Conservation (phyloP, 2,329 filamentous ascomycete genomes). For the Grosmannia clavigera region DNA sequence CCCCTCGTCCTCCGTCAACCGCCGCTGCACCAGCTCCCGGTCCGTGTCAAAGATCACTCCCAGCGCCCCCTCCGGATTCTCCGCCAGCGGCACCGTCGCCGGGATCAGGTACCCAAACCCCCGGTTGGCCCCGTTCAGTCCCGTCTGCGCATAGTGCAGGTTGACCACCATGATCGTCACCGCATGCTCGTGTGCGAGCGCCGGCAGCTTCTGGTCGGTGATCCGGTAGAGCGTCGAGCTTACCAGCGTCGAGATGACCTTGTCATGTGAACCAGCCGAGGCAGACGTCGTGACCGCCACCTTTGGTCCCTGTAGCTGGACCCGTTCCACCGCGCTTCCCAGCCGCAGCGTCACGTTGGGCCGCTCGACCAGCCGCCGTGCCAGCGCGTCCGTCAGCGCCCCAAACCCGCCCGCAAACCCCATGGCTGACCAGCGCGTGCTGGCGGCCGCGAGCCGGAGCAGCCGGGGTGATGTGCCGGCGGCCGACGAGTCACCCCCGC, state of each 20-base stretch:
- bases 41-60: conserved; percentile 89
- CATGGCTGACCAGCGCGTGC: conserved; percentile 24
- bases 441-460: conserved; percentile 17
- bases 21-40: conserved; percentile 22
- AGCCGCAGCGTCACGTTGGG: conserved; percentile 49
- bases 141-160: conserved; percentile 60
- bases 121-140: conserved; percentile 45
- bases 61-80: conserved; percentile 33
- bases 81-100: conserved; percentile 30
- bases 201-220: conserved; percentile 27
- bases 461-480: conserved; percentile 1
- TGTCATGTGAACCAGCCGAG: conserved; percentile 28
- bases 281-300: conserved; percentile 5
- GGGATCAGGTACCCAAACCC: conserved; percentile 94
- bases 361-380: conserved; percentile 32
- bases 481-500: background rate
- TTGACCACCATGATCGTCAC: conserved; percentile 89
- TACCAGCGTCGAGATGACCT: conserved; percentile 54
- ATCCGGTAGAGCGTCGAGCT: conserved; percentile 26
- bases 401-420: conserved; percentile 49
- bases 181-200: conserved; percentile 43
- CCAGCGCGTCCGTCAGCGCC: conserved; percentile 44
- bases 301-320: conserved; percentile 18
- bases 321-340: conserved; percentile 31
- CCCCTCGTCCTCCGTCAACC: background rate